Percentiles rank a stretch among this genome's conserved stretches.
These are phyloP conservation scores for Penicillium sp. DNA, from an alignment of 2,329 filamentous ascomycete species.

Conservation along the genomic window DNA sequence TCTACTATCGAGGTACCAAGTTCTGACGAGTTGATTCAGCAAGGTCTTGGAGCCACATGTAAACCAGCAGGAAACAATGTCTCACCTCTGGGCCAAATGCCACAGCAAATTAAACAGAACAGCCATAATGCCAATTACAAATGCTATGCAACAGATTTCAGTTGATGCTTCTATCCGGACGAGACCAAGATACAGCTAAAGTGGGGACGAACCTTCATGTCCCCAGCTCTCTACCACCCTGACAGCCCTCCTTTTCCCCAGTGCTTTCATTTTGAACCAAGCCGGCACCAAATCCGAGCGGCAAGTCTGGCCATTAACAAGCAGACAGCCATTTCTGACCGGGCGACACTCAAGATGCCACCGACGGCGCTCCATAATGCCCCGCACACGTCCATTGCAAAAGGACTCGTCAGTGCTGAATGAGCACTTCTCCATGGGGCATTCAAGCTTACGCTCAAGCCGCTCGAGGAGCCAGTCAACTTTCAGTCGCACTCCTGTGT, in stretches of 20 bases:
- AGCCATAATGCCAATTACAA: background rate
- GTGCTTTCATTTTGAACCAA: conserved; percentile 30
- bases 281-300: conserved; percentile 27
- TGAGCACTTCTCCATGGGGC: conserved; percentile 53
- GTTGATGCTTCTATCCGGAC: background rate
- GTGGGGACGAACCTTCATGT: conserved; percentile 29
- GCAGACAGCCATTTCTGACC: conserved; percentile 33
- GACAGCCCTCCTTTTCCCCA: conserved; percentile 14
- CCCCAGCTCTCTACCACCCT: conserved; percentile 12
- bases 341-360: conserved; percentile 40
- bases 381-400: conserved; percentile 39
- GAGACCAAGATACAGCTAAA: background rate
- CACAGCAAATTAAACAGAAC: conserved; percentile 1
- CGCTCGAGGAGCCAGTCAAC: conserved; percentile 68
- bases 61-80: background rate
- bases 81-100: background rate
- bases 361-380: conserved; percentile 43
- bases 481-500: conserved; percentile 64
- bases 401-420: conserved; percentile 44
- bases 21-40: background rate
- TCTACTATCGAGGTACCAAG: background rate
- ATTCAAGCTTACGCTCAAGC: conserved; percentile 61
- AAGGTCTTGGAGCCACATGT: background rate
- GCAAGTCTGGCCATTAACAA: conserved; percentile 38
- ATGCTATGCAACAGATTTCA: background rate